phyloP scores from a whole-genome alignment of 2,329 filamentous ascomycete genomes.

The Aspergillus flavus region DNA sequence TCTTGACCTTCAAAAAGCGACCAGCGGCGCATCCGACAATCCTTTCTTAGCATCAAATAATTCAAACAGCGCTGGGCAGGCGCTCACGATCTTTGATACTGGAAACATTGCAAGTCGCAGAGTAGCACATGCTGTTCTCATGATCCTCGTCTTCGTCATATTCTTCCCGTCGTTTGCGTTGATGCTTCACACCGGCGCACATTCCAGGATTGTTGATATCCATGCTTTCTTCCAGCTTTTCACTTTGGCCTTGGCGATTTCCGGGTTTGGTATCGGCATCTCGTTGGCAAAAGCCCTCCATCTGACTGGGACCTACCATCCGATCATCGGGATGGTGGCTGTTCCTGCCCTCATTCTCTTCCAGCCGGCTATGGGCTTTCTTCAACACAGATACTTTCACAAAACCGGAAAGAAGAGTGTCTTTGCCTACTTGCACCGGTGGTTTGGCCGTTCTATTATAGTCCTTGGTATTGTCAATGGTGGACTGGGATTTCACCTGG shows the following conservation, averaged over 20 bases:
- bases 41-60: slow-evolving; percentile 13
- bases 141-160: slow-evolving; percentile 28
- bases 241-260: slow-evolving; percentile 51
- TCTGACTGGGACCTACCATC: slow-evolving; percentile 48
- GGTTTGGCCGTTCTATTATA: slow-evolving; percentile 56
- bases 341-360: slow-evolving; percentile 58
- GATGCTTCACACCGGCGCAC: too few relatives aligned
- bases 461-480: slow-evolving; percentile 59
- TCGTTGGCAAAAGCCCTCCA: slow-evolving; percentile 47
- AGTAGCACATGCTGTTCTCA: slow-evolving; percentile 28
- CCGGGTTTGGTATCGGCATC: slow-evolving; percentile 55
- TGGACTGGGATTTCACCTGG: slow-evolving; percentile 56
- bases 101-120: too few relatives aligned
- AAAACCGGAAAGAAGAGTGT: slow-evolving; percentile 47
- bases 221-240: slow-evolving; percentile 45
- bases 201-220: slow-evolving; percentile 12
- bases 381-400: slow-evolving; percentile 57
- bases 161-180: slow-evolving; percentile 18
- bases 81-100: too few relatives aligned
- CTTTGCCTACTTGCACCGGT: slow-evolving; percentile 56
- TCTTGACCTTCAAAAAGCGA: slow-evolving; percentile 27
- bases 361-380: slow-evolving; percentile 54
- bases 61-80: too few relatives aligned
- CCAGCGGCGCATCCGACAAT: slow-evolving; percentile 19
- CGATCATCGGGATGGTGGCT: slow-evolving; percentile 58